Evolutionary conservation across 2,329 filamentous ascomycete species (phyloP), one percentile per base, ranked within the genome.

Genomic region (Ascochyta clinopodiicola): DNA sequence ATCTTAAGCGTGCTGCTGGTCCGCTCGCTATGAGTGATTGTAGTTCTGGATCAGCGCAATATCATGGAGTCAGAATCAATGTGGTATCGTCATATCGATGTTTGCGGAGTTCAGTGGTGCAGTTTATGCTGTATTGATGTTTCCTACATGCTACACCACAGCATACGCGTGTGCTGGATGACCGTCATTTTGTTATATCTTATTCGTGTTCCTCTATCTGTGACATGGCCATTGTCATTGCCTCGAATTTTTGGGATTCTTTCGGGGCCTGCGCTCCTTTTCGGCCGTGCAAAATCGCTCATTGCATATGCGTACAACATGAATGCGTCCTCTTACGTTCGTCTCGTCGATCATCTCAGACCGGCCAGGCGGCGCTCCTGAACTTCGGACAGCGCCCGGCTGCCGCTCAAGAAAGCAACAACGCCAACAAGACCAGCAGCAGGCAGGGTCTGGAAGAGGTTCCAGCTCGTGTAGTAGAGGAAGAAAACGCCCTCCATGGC

Each of bases 391-490:
- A 99, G 81, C 5, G 95, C 95, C 76, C 92, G 88, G 72, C 89
- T 92, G 52, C 95, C 95, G 73, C 91, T 96, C 60, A 98, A 77
- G 72, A 96, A 91, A 10, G 91, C 86, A 50, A 92, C 84, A 24
- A 84, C 77, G 15, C 88, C 87, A 27, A 95, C 84, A 38, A 87
- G 78, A 31, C 82, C 82, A 49, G 89, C 87, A 24, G 87, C 87
- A 4, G 92, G 93, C 44, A 99, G 81, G 13, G 86, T 87, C 80
- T 96, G 89, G 83, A 98, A 96, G 40, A 99, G 82, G 71, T 88
- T 96, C 93, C 94, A 97, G 71, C 80, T 86, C 48, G 85, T 89
- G 79, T 98, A 98, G 83, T 99, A 99, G 63, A 96, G 79, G 81
- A 95, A 94, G 79, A 99, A 97, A 52, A 96, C 87, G 15, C 85